Base-by-base conservation (phyloP, 371 early-diverging fungal genomes). In the Phascolomyces articulosus region DNA sequence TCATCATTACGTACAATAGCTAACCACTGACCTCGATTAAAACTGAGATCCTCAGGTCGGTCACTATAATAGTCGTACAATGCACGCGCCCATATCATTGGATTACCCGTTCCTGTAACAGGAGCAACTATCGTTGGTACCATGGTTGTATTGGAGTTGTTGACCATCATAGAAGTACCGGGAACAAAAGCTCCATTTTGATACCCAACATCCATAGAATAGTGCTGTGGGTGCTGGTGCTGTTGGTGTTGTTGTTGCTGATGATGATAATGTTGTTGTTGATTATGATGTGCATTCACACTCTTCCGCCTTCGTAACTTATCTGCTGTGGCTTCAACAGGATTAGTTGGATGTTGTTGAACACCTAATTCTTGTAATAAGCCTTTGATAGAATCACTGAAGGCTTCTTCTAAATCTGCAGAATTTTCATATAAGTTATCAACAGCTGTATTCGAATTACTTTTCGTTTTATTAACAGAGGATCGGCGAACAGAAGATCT, bases 1-100 rank as follows among this genome's bases (percentile, higher is more conserved):
- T 81, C 79, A 1, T 83, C 79, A 20, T 85, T 83, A 1, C 77
- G 77, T 0, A 89, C 71, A 1, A 96, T 93, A 0, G 91, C 91
- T 18, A 97, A 72, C 57, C 93, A 74, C 57, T 92, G 87, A 6
- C 93, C 93, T 66, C 91, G 86, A 8, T 68, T 77, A 38, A 95
- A 87, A 20, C 85, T 80, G 13, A 97, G 75, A 67, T 96, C 96
- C 55, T 92, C 95, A 7, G 85, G 78, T 23, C 89, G 87, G 13
- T 90, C 90, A 4, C 93, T 86, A 40, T 84, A 82, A 69, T 95
- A 96, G 71, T 96, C 95, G 58, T 93, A 92, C 7, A 95, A 69
- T 4, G 89, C 92, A 16, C 89, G 86, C 21, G 93, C 96, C 94
- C 23, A 59, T 63, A 59, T 44, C 24, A 55, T 40, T 18, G 18